A percentile compares a stretch with the other conserved stretches of the same genome.
Evolutionary conservation across 2,329 filamentous ascomycete genomes (phyloP).

Genomic region (Trichoderma cornu-damae): DNA sequence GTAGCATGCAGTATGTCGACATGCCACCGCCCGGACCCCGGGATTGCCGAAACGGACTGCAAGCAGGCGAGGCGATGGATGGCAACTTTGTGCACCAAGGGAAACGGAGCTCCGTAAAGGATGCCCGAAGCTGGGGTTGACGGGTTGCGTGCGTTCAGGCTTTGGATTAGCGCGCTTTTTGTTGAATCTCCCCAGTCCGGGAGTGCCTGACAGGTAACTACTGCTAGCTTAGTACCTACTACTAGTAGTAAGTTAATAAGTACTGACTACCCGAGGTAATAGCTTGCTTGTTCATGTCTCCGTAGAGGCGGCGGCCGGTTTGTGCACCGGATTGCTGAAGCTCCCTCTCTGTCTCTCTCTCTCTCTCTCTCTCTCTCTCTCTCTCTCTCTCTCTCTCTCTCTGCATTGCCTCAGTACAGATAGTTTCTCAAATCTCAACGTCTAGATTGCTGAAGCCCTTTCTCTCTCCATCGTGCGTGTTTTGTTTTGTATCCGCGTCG

Average conservation of each 20-base stretch:
- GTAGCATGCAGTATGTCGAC: background rate
- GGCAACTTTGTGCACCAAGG: background rate
- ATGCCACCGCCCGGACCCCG: background rate
- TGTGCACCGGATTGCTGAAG: background rate
- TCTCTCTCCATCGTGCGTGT: too few relatives aligned
- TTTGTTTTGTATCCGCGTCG: too few relatives aligned
- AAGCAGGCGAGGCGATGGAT: background rate
- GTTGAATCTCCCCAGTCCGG: background rate
- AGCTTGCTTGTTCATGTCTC: too few relatives aligned
- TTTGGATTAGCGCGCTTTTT: background rate
- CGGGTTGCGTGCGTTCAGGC: background rate
- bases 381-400: too few relatives aligned
- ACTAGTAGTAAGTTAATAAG: too few relatives aligned
- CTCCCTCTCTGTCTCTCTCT: too few relatives aligned
- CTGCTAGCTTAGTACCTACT: too few relatives aligned
- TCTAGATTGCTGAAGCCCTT: too few relatives aligned
- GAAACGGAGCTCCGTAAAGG: background rate
- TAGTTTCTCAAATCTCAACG: background rate
- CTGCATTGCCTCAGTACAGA: too few relatives aligned
- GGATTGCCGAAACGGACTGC: background rate
- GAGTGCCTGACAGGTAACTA: background rate
- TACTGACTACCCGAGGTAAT: too few relatives aligned
- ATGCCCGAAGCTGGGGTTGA: slow-evolving; percentile 1
- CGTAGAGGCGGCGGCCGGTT: background rate
- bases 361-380: too few relatives aligned